These are phyloP conservation scores for Nasturtium officinale DNA, from an alignment of 345 rosid species.

Conservation along the genomic window DNA sequence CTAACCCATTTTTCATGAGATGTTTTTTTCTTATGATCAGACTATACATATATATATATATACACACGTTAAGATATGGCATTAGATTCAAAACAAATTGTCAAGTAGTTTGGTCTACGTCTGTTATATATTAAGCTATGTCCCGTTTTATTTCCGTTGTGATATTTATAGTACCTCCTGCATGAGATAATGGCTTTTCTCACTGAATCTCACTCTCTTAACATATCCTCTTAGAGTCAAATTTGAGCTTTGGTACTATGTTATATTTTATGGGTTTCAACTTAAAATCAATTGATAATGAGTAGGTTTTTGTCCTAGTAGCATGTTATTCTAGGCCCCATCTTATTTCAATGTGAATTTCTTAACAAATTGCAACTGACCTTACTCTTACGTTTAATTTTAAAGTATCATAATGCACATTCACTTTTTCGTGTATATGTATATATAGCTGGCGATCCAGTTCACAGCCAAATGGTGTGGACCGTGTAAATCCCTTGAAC, in stretches of 20 bases:
- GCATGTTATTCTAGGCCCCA: neutral
- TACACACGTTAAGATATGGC: neutral
- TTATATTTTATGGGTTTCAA: neutral
- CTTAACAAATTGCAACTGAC: neutral
- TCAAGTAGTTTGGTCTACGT: neutral
- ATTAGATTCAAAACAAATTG: neutral
- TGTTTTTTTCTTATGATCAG: neutral
- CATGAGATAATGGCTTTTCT: neutral
- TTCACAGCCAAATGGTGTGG: slow-evolving; percentile 87
- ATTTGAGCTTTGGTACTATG: neutral
- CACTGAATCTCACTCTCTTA: too few relatives aligned
- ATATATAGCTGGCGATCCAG: slow-evolving; percentile 60
- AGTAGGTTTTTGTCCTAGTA: neutral
- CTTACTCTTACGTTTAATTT: neutral
- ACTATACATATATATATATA: neutral
- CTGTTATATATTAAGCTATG: neutral
- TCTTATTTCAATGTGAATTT: neutral
- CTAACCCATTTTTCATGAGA: neutral
- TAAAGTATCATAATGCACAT: neutral
- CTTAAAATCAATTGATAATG: neutral
- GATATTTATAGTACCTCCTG: neutral
- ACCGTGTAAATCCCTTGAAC: slow-evolving; percentile 68
- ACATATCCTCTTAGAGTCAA: neutral
- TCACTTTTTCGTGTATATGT: neutral
- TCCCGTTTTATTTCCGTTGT: neutral